phyloP scores from a whole-genome alignment of 805 yeast genomes.

The Pichia nakasei region DNA sequence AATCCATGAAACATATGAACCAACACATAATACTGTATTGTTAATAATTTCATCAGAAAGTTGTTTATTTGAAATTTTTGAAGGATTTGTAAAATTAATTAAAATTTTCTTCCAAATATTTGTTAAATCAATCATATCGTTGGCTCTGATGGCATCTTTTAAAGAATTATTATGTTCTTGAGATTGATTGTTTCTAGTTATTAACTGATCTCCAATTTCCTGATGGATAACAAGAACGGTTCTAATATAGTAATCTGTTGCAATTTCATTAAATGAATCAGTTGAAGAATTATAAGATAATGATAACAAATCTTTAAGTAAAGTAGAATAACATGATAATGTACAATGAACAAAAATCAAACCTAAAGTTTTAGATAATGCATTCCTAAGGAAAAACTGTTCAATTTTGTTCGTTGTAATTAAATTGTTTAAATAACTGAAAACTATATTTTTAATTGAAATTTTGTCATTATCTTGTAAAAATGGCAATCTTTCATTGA shows the following conservation, averaged over 20 bases:
- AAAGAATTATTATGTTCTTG: constrained; percentile 59
- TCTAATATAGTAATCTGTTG: constrained; percentile 66
- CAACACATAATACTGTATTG: constrained; percentile 56
- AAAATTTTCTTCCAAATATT: constrained; percentile 59
- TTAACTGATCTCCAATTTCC: constrained; percentile 89
- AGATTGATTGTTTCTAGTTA: constrained; percentile 54
- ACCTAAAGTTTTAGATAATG: constrained; percentile 47
- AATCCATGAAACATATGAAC: constrained; percentile 89
- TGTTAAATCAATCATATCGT: constrained; percentile 63
- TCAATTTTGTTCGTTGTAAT: constrained; percentile 23
- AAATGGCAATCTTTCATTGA: constrained; percentile 45
- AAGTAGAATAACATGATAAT: constrained; percentile 38
- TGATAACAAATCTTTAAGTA: constrained; percentile 40
- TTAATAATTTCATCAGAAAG: constrained; percentile 40
- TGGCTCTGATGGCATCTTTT: constrained; percentile 73
- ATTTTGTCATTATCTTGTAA: constrained; percentile 38
- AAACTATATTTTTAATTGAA: constrained; percentile 38
- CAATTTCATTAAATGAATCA: constrained; percentile 31
- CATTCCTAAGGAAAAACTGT: constrained; percentile 42
- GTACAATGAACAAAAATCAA: constrained; percentile 43
- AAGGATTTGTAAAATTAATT: constrained; percentile 23
- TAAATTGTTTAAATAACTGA: constrained; percentile 32
- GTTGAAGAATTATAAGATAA: constrained; percentile 23
- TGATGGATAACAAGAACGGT: constrained; percentile 69
- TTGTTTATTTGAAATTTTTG: constrained; percentile 11